Base-by-base conservation (phyloP, 306 rosid species). In the Prosopis cineraria region DNA sequence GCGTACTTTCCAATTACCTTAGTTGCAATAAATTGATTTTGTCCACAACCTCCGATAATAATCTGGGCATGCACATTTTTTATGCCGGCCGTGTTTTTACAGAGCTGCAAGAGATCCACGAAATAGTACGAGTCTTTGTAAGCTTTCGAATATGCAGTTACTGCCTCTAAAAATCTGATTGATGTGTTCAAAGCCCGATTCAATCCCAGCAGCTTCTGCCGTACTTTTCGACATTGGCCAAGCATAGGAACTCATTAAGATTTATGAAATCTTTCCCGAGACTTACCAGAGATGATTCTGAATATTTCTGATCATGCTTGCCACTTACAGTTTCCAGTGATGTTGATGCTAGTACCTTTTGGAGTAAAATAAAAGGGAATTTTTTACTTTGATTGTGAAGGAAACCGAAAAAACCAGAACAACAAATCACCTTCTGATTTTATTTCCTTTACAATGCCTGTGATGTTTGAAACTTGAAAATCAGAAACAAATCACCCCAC, bases 31-130 rank as follows among this genome's bases (percentile, higher is more conserved):
- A 87, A 87, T 31, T 87, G 88, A 78, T 91, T 86, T 70, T 87
- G 89, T 31, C 85, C 85, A 29, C 33, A 80, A 25, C 98, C 91
- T 11, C 75, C 81, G 7, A 82, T 34, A 7, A 90, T 53, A 16
- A 91, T 75, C 86, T 85, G 93, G 79, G 98, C 93, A 67, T 93
- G 97, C 9, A 85, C 37, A 78, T 53, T 76, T 64, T 83, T 81
- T 1, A 88, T 39, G 63, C 53, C 34, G 39, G 82, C 75, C 34
- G 75, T 77, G 70, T 71, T 83, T 80, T 55, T 86, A 45, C 91
- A 89, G 30, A 53, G 86, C 10, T 79, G 83, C 44, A 93, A 81
- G 12, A 83, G 66, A 62, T 84, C 29, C 0, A 82, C 74, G 83
- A 79, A 85, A 27, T 78, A 73, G 59, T 84, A 85, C 0, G 93